Conservation (phyloP, 2,329 filamentous ascomycete species). For the Botrytis porri region DNA sequence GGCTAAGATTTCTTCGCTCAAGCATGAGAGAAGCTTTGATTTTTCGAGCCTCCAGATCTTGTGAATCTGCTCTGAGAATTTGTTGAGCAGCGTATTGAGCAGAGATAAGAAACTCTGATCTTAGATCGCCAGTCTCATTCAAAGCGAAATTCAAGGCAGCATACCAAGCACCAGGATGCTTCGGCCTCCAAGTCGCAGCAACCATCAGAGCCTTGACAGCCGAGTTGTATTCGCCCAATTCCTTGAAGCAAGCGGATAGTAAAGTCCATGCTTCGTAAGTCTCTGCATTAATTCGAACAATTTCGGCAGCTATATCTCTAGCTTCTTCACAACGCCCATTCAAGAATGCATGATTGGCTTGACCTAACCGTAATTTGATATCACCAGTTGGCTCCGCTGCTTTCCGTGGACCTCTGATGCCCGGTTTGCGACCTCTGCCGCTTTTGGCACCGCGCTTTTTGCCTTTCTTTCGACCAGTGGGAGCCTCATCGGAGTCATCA, state of each 20-base stretch:
- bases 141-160: conserved; percentile 56
- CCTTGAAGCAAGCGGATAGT: conserved; percentile 58
- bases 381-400: conserved; percentile 67
- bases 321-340: conserved; percentile 59
- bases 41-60: conserved; percentile 51
- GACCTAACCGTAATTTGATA: conserved; percentile 64
- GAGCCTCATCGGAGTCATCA: not conserved
- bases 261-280: conserved; percentile 64
- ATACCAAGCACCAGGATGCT: conserved; percentile 58
- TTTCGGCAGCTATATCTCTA: conserved; percentile 56
- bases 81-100: conserved; percentile 58
- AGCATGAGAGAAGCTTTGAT: conserved; percentile 58
- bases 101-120: conserved; percentile 48
- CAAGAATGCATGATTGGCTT: conserved; percentile 67
- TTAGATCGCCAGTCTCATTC: conserved; percentile 47
- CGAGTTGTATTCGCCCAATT: conserved; percentile 55
- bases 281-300: conserved; percentile 66
- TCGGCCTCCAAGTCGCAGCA: conserved; percentile 61
- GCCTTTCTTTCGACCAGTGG: not conserved
- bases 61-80: conserved; percentile 56
- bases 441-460: conserved; percentile 7
- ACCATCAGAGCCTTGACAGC: conserved; percentile 59
- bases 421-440: conserved; percentile 17
- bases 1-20: conserved; percentile 51
- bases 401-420: conserved; percentile 45